Evolutionary conservation across 495 filamentous ascomycete species (phyloP), one percentile per base, ranked within the genome.

Genomic region (Daldinia childiae): DNA sequence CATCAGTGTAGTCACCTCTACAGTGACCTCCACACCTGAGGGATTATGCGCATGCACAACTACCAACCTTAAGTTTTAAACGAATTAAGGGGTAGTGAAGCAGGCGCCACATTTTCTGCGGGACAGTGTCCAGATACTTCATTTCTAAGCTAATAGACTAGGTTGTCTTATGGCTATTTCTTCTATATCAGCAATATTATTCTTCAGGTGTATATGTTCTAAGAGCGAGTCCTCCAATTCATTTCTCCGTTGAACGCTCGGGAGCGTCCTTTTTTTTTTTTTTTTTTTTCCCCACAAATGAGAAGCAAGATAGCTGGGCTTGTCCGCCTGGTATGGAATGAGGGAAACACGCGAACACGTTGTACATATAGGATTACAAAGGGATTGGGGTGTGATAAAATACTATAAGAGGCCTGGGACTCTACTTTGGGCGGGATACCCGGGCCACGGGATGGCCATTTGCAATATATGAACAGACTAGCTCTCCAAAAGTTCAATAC

Each of bases 11-110:
- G 64, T 72, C 26, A 73, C 73, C 17, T 32, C 66, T 6, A 70
- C 70, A n/a, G 64, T 70, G 21, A 41, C 66, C 19, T n/a, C 64
- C 55, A 29, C 57, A 34, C 62, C 67, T 3, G 50, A 69, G 6
- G 71, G 67, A 6, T 55, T 64, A 30, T 76, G 71, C n/a, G 43
- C 65, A 21, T 74, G 74, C 55, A 36, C 63, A 9, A 64, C 57
- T 30, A 1, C 24, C 21, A 58, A 15, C 4, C 36, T 15, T 26
- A 41, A 27, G 8, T 32, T 63, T 30, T 71, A 54, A 61, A 24
- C 11, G 9, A 19, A 24, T 8, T 32, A 15, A 30, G 12, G 41
- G 15, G 43, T 17, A 15, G 41, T 57, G 58, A 39, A n/a, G 50
- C 58, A 38, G 39, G 58, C 54, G 55, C 56, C 54, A n/a, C 50